Evolutionary conservation across 306 rosid genomes (phyloP), one percentile per base, ranked within the genome.

Genomic region (Fragaria ananassa): DNA sequence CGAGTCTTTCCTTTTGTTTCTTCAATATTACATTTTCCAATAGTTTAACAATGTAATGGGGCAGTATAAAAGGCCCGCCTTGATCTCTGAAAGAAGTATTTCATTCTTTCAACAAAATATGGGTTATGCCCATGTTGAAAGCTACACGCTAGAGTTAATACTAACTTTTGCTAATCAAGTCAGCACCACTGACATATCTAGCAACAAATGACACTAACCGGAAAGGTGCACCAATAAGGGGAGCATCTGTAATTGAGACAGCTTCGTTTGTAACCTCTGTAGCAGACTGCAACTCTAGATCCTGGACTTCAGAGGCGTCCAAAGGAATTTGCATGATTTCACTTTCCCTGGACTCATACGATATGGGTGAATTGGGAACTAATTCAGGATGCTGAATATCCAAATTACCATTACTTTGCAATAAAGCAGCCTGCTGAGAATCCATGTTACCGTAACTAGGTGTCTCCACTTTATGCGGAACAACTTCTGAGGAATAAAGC

Each of bases 221-320:
- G 78, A 89, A 90, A 46, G 98, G 98, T 71, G 98, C 97, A 23
- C 98, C 98, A 5, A 89, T 84, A 21, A 92, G 81, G 75, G 98
- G 98, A 75, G 98, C 90, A 84, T 90, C 98, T n/a, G 82, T 75
- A 65, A 95, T 57, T 21, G 91, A 81, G 81, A 89, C 86, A 47
- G 10, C 72, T 42, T 56, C 86, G 3, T 83, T 72, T 69, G 79
- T 88, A 74, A 75, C 91, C 75, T 70, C 70, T 72, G 67, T 74
- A 42, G 77, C 71, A 80, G 70, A 86, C 53, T 74, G 85, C 72
- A 61, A 21, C 78, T 79, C 93, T 29, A 39, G 46, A 69, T 82
- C 89, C 37, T 13, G 51, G 19, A 34, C 84, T 63, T 85, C 92
- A 69, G 80, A 70, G 77, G 87, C 87, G 17, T 86, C 90, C 86